Conservation (phyloP, 495 filamentous ascomycete species). For the Xeromyces bisporus region DNA sequence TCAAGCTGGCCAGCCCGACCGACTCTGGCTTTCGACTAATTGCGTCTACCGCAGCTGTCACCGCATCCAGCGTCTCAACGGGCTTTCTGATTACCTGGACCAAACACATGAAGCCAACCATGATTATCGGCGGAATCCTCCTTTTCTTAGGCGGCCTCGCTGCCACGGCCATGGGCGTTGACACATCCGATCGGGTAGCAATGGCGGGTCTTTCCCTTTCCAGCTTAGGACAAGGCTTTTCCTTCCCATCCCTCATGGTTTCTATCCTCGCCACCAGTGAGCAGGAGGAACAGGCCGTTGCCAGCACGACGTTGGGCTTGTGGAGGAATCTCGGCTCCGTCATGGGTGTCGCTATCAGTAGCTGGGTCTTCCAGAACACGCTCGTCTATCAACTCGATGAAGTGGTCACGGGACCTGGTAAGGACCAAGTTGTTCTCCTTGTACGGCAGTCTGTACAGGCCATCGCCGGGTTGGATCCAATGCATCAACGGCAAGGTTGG, state of each 20-base stretch:
- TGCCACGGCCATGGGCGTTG: constrained; percentile 33
- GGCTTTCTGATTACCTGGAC: constrained; percentile 57
- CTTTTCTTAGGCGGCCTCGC: constrained; percentile 38
- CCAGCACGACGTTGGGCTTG: constrained; percentile 51
- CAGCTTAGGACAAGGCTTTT: constrained; percentile 48
- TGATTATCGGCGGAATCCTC: constrained; percentile 36
- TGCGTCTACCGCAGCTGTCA: constrained; percentile 39
- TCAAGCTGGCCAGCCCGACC: constrained; percentile 54
- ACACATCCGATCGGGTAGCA: constrained; percentile 40
- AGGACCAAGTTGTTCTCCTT: constrained; percentile 30
- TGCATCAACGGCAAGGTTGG: constrained; percentile 37
- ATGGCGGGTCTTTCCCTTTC: constrained; percentile 44
- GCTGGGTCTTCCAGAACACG: constrained; percentile 59
- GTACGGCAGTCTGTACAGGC: constrained; percentile 38
- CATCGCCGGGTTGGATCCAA: constrained; percentile 29
- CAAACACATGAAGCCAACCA: constrained; percentile 43
- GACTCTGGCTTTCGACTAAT: constrained; percentile 55
- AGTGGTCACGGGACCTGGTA: constrained; percentile 38
- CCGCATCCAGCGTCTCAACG: constrained; percentile 40
- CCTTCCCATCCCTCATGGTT: constrained; percentile 46
- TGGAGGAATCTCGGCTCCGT: constrained; percentile 54
- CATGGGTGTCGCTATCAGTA: constrained; percentile 52
- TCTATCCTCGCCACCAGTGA: constrained; percentile 48
- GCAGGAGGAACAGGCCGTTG: constrained; percentile 58
- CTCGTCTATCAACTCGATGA: constrained; percentile 40